These are phyloP conservation scores for Fraxinus xanthoxyloides DNA, from an alignment of 305 asterid genomes.

Conservation along the genomic window DNA sequence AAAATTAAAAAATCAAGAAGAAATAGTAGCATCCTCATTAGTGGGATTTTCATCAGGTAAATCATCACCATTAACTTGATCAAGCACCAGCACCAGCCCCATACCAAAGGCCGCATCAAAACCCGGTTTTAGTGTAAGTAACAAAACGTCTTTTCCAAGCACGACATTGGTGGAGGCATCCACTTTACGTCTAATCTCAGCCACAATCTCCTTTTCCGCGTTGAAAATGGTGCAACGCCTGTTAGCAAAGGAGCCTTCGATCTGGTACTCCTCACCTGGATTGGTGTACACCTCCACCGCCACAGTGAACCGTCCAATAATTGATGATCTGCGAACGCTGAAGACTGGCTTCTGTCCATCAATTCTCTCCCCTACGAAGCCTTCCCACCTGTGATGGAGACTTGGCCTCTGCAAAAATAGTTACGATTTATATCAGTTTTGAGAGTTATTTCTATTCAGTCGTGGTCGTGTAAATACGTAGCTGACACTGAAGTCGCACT, in stretches of 20 bases:
- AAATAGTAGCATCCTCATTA: conserved; percentile 8
- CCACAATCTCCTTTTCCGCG: conserved; percentile 44
- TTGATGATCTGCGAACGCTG: conserved; percentile 62
- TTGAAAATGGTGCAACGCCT: conserved; percentile 46
- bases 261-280: conserved; percentile 51
- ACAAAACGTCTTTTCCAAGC: conserved; percentile 66
- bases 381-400: conserved; percentile 74
- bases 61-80: conserved; percentile 49
- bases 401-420: conserved; percentile 53
- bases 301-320: conserved; percentile 56
- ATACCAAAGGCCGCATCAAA: conserved; percentile 72
- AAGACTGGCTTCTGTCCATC: conserved; percentile 54
- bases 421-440: neutral
- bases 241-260: conserved; percentile 62
- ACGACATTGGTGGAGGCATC: conserved; percentile 50
- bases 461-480: neutral
- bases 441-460: neutral
- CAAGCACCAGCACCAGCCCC: conserved; percentile 66
- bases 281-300: conserved; percentile 46
- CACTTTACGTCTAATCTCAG: conserved; percentile 72
- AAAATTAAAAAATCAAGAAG: conserved; percentile 14
- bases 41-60: conserved; percentile 27
- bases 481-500: neutral
- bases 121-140: conserved; percentile 41
- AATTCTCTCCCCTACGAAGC: conserved; percentile 51